These are phyloP conservation scores for Asterophora parasitica DNA, from an alignment of 768 basidiomycete species.

Conservation along the genomic window DNA sequence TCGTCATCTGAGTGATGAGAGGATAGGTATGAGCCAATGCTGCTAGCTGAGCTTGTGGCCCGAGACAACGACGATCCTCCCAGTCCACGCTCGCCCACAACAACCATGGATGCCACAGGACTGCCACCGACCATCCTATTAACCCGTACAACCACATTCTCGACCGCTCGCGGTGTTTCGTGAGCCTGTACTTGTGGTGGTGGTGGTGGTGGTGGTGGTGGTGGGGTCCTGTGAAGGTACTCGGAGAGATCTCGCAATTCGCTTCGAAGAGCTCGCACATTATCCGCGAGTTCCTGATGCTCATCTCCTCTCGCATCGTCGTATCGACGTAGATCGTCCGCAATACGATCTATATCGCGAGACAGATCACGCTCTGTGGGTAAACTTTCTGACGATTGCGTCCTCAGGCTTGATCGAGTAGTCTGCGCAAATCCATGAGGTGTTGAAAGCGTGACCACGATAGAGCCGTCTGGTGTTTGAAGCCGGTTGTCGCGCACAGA, in stretches of 20 bases:
- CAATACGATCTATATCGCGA: conserved; percentile 41
- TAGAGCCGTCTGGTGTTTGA: conserved; percentile 35
- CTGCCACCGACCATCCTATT: conserved; percentile 45
- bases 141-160: conserved; percentile 9
- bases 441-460: conserved; percentile 35
- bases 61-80: conserved; percentile 29
- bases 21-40: conserved; percentile 39
- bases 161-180: too few species aligned
- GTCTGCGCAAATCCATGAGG: conserved; percentile 34
- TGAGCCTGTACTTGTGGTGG: conserved; percentile 20
- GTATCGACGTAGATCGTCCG: conserved; percentile 51
- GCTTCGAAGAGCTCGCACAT: conserved; percentile 65
- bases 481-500: conserved; percentile 26
- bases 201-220: conserved; percentile 31
- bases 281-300: conserved; percentile 56
- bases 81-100: conserved; percentile 19
- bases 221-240: conserved; percentile 42
- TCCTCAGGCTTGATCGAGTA: conserved; percentile 30
- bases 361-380: conserved; percentile 49
- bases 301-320: conserved; percentile 62
- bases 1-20: conserved; percentile 73
- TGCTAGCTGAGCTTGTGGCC: conserved; percentile 36
- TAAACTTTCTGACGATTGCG: conserved; percentile 31
- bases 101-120: conserved; percentile 29
- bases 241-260: conserved; percentile 63